phyloP scores from a whole-genome alignment of 2,329 filamentous ascomycete species.

The Microdochium trichocladiopsis region DNA sequence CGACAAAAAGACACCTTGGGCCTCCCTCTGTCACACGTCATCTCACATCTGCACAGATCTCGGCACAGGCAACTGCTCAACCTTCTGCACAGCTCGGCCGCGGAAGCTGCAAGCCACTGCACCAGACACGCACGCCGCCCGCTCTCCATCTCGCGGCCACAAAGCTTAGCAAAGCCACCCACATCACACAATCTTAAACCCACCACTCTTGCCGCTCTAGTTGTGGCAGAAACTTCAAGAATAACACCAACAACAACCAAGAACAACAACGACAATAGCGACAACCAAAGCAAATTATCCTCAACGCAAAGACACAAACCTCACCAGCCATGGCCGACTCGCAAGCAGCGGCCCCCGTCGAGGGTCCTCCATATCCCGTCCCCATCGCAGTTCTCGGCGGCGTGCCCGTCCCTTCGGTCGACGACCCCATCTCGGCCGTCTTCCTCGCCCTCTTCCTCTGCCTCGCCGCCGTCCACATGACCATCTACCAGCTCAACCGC shows the following conservation, averaged over 20 bases:
- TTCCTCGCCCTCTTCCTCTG: conserved; percentile 51
- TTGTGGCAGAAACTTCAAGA: too few species aligned
- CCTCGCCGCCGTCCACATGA: conserved; percentile 50
- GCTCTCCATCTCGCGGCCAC: too few species aligned
- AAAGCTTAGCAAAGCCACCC: too few species aligned
- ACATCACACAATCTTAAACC: too few species aligned
- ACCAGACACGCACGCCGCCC: too few species aligned
- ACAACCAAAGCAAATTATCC: too few species aligned
- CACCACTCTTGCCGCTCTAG: too few species aligned
- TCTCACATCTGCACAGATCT: too few species aligned
- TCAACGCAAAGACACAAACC: background rate
- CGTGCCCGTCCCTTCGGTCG: conserved; percentile 46
- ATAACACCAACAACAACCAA: background rate
- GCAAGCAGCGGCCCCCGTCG: conserved; percentile 8
- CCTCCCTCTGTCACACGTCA: too few species aligned
- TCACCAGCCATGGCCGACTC: conserved; percentile 3
- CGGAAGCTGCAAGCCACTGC: background rate
- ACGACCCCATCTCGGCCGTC: conserved; percentile 58
- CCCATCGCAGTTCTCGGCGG: conserved; percentile 46
- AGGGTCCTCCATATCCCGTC: conserved; percentile 31
- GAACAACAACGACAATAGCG: background rate
- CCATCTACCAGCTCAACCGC: conserved; percentile 35
- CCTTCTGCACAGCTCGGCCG: too few species aligned
- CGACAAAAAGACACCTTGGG: too few species aligned
- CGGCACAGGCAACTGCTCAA: too few species aligned